Percentiles rank a stretch among this genome's conserved stretches.
Evolutionary conservation across 2,329 filamentous ascomycete genomes (phyloP).

Genomic region (Fusarium verticillioides): DNA sequence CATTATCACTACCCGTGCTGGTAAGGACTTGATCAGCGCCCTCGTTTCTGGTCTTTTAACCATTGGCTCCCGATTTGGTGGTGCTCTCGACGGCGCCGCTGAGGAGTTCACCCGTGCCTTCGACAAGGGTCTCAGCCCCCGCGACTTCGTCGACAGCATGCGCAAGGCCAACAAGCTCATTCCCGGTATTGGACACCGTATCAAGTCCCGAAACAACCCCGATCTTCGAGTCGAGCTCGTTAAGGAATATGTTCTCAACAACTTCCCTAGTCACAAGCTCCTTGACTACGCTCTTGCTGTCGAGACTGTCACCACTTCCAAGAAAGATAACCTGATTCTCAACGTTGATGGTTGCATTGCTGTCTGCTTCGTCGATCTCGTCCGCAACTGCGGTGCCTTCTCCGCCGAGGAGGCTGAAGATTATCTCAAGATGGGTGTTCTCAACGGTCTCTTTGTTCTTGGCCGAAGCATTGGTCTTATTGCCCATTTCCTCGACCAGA

Average conservation of each 20-base stretch:
- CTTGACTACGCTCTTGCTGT: conserved; percentile 98
- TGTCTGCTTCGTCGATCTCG: conserved; percentile 97
- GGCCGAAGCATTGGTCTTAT: conserved; percentile 98
- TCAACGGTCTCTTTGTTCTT: conserved; percentile 99
- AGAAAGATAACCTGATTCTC: conserved; percentile 99
- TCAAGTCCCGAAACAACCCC: conserved; percentile 99
- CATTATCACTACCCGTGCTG: conserved; percentile 98
- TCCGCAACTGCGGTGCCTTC: conserved; percentile 98
- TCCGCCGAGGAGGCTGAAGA: conserved; percentile 96
- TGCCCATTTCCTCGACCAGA: conserved; percentile 99
- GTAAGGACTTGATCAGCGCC: conserved; percentile 97
- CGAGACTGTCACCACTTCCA: conserved; percentile 97
- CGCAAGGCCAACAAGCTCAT: conserved; percentile 99
- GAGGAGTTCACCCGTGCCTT: conserved; percentile 99
- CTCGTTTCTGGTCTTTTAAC: conserved; percentile 97
- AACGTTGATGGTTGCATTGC: conserved; percentile 99
- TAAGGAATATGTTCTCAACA: conserved; percentile 97
- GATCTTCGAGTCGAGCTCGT: conserved; percentile 99
- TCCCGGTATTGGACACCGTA: conserved; percentile 97
- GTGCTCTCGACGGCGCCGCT: conserved; percentile 95
- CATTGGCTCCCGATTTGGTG: conserved; percentile 97
- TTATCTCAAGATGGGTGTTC: conserved; percentile 98
- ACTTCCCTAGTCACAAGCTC: conserved; percentile 98
- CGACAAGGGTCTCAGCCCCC: conserved; percentile 96
- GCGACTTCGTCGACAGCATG: conserved; percentile 99